Evolutionary conservation across 805 yeast genomes (phyloP).

Genomic region (Metschnikowia colocasiae): DNA sequence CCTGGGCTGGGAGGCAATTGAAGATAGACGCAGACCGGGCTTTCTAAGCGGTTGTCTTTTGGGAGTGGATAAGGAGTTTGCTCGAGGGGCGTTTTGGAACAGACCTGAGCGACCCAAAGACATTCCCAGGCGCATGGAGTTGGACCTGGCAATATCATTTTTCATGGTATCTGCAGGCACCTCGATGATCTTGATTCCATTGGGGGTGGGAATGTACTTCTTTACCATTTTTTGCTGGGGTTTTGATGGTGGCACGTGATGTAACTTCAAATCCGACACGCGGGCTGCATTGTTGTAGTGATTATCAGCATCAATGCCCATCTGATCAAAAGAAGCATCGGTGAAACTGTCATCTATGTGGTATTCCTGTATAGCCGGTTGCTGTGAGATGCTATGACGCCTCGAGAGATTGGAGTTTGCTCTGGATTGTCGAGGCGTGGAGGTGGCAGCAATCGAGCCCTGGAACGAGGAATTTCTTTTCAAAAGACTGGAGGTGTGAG

Average conservation of each 20-base stretch:
- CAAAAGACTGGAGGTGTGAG: conserved; percentile 15
- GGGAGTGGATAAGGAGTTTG: conserved; percentile 23
- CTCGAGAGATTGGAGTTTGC: conserved; percentile 9
- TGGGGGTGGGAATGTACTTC: conserved; percentile 69
- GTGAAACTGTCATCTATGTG: conserved; percentile 31
- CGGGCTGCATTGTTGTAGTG: conserved; percentile 32
- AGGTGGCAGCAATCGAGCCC: conserved; percentile 8
- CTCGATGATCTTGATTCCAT: conserved; percentile 65
- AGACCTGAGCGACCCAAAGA: conserved; percentile 24
- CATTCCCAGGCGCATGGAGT: conserved; percentile 35
- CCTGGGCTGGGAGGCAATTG: conserved; percentile 14
- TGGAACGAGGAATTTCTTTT: conserved; percentile 17
- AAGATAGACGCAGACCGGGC: conserved; percentile 16
- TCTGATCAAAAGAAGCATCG: conserved; percentile 31
- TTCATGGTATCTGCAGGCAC: conserved; percentile 51
- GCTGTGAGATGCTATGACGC: conserved; percentile 8
- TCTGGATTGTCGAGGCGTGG: conserved; percentile 9
- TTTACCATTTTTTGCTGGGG: conserved; percentile 48
- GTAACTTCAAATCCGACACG: conserved; percentile 34
- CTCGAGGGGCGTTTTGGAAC: conserved; percentile 18
- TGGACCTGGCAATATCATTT: conserved; percentile 37
- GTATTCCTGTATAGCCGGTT: conserved; percentile 9
- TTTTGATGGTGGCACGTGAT: conserved; percentile 14
- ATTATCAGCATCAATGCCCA: conserved; percentile 17
- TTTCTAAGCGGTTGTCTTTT: conserved; percentile 3